These are phyloP conservation scores for Niebla homalea DNA, from an alignment of 495 filamentous ascomycete genomes.

Conservation along the genomic window DNA sequence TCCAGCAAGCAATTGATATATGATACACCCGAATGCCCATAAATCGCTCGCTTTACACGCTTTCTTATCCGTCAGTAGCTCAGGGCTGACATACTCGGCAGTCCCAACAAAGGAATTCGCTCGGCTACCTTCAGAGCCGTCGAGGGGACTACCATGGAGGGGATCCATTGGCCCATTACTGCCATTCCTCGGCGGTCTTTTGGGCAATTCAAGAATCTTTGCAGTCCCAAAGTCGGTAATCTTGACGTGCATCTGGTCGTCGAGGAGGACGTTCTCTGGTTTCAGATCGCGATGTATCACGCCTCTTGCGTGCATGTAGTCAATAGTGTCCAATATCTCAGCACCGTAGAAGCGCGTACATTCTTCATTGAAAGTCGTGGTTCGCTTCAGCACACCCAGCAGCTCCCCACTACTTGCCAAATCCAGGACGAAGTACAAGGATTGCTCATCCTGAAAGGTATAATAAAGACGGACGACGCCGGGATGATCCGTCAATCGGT, in stretches of 20 bases:
- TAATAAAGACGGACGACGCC: constrained; percentile 96
- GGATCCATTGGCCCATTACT: constrained; percentile 20
- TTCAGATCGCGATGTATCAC: constrained; percentile 97
- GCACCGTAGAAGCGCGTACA: constrained; percentile 91
- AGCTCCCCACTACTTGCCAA: constrained; percentile 87
- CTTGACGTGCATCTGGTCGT: constrained; percentile 93
- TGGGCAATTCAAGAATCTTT: constrained; percentile 67
- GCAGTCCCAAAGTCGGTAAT: constrained; percentile 99
- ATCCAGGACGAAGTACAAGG: constrained; percentile 93
- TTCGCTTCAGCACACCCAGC: constrained; percentile 82
- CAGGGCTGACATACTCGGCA: constrained; percentile 95
- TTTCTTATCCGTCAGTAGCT: constrained; percentile 87
- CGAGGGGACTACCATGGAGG: constrained; percentile 31
- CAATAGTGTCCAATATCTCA: constrained; percentile 91
- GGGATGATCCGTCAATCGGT: constrained; percentile 89
- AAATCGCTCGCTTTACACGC: constrained; percentile 96
- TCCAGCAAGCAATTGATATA: constrained; percentile 88
- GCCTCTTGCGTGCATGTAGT: constrained; percentile 93
- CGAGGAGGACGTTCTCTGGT: constrained; percentile 91
- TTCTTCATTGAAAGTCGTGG: constrained; percentile 88
- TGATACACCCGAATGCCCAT: constrained; percentile 99
- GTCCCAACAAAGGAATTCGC: constrained; percentile 96
- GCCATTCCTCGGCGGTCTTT: constrained; percentile 39
- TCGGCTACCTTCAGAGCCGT: constrained; percentile 52
- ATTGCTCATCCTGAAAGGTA: constrained; percentile 94